Percentiles rank a stretch among this genome's conserved stretches.
These are phyloP conservation scores for Clitoria ternatea DNA, from an alignment of 306 rosid species.

Conservation along the genomic window DNA sequence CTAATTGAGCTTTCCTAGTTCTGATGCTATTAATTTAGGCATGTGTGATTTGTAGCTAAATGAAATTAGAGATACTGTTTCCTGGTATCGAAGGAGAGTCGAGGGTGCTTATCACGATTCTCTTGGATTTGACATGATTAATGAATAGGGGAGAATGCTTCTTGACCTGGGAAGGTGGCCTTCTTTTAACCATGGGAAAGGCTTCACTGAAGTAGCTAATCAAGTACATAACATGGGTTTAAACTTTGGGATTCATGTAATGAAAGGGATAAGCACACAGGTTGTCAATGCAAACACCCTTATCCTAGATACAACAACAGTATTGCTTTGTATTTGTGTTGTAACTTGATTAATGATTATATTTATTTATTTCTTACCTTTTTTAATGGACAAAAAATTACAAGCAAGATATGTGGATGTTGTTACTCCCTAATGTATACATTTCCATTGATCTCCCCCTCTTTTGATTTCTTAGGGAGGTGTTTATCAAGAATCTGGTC, in stretches of 20 bases:
- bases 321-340: conserved; percentile 29
- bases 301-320: conserved; percentile 67
- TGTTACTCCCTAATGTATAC: conserved; percentile 26
- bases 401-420: not conserved
- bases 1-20: too few relatives aligned
- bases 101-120: conserved; percentile 72
- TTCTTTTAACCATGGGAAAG: conserved; percentile 68
- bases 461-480: conserved; percentile 43
- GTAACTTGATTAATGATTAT: conserved; percentile 12
- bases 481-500: conserved; percentile 64
- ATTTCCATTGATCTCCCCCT: conserved; percentile 11
- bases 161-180: conserved; percentile 95
- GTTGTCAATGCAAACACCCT: conserved; percentile 82
- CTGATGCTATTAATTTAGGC: too few relatives aligned
- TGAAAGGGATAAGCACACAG: conserved; percentile 97
- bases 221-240: conserved; percentile 79
- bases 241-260: conserved; percentile 91
- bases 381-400: not conserved
- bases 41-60: too few relatives aligned
- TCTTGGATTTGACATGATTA: conserved; percentile 87
- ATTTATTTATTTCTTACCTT: not conserved
- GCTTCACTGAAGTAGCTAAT: conserved; percentile 62
- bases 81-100: conserved; percentile 81
- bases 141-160: conserved; percentile 86
- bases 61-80: too few relatives aligned